Percentiles rank a stretch among this genome's conserved stretches.
phyloP scores from a whole-genome alignment of 2,329 filamentous ascomycete species.

The Penicillium sp. region DNA sequence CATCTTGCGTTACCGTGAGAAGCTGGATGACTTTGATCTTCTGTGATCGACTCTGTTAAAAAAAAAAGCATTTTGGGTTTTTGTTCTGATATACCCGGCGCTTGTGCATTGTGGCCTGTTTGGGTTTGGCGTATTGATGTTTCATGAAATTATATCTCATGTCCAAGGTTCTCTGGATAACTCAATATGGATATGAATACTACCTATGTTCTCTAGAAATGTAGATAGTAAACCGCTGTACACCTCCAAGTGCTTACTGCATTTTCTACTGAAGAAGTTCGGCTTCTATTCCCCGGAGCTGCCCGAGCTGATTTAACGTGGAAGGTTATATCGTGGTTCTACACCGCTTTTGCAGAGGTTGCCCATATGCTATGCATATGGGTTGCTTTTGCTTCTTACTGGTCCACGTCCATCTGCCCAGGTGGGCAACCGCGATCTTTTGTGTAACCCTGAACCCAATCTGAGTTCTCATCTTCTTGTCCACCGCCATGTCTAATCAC shows the following conservation, averaged over 20 bases:
- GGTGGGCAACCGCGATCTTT: too few species aligned
- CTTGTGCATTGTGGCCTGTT: constrained; percentile 22
- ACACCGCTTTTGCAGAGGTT: too few species aligned
- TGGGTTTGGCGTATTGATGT: constrained; percentile 13
- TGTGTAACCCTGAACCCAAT: too few species aligned
- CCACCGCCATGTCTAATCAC: too few species aligned
- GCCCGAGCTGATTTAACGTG: neutral
- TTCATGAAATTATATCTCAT: constrained; percentile 10
- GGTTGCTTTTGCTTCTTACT: too few species aligned
- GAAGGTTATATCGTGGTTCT: too few species aligned
- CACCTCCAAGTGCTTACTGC: neutral
- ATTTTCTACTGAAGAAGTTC: neutral
- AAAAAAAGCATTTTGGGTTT: constrained; percentile 27
- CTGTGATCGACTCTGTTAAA: constrained; percentile 52
- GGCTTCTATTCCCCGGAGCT: neutral
- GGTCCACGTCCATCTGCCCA: too few species aligned
- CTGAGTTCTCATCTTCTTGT: too few species aligned
- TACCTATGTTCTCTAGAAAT: neutral
- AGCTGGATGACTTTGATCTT: constrained; percentile 93
- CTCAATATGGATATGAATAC: neutral
- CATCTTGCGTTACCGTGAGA: constrained; percentile 91
- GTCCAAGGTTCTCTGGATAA: neutral
- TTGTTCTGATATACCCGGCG: constrained; percentile 28
- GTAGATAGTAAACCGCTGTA: neutral
- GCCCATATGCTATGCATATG: too few species aligned